Percentiles rank a stretch among this genome's conserved stretches.
phyloP scores from a whole-genome alignment of 73 alveolate species.

The Uronychia setigera region DNA sequence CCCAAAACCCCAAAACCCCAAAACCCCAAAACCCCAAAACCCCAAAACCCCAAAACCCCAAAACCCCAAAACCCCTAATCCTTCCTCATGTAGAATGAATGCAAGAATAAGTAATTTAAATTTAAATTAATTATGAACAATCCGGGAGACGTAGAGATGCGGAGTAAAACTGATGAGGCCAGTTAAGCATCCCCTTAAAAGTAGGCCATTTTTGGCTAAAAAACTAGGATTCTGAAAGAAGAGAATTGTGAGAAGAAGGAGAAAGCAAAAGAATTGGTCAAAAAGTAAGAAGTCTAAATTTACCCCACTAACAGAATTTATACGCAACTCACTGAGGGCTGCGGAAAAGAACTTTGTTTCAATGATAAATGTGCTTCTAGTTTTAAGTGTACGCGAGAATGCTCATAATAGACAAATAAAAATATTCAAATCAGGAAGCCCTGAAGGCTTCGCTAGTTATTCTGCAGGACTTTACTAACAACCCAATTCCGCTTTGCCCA shows the following conservation, averaged over 20 bases:
- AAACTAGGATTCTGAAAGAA: not conserved
- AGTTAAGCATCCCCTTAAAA: not conserved
- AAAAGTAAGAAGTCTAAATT: not conserved
- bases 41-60: no score
- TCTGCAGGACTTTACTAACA: not conserved
- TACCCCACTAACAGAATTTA: not conserved
- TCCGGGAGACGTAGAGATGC: not conserved
- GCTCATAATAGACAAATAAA: not conserved
- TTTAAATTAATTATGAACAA: no score
- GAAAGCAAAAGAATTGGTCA: conserved; percentile 19
- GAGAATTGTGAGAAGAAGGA: not conserved
- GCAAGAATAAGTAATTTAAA: no score
- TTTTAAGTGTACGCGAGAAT: not conserved
- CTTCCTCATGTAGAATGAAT: no score
- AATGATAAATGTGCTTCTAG: conserved; percentile 25
- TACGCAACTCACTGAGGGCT: conserved; percentile 27
- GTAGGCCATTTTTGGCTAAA: not conserved
- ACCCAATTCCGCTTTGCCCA: not conserved
- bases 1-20: no score
- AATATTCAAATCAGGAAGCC: not conserved
- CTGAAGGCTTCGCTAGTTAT: not conserved
- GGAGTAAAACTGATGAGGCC: not conserved
- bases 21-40: no score
- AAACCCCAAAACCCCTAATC: no score
- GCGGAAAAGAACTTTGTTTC: conserved; percentile 22